Percentiles rank a stretch among this genome's conserved stretches.
Evolutionary conservation across 1,284 basidiomycete species (phyloP).

Genomic region (Fomitiporia mediterranea): DNA sequence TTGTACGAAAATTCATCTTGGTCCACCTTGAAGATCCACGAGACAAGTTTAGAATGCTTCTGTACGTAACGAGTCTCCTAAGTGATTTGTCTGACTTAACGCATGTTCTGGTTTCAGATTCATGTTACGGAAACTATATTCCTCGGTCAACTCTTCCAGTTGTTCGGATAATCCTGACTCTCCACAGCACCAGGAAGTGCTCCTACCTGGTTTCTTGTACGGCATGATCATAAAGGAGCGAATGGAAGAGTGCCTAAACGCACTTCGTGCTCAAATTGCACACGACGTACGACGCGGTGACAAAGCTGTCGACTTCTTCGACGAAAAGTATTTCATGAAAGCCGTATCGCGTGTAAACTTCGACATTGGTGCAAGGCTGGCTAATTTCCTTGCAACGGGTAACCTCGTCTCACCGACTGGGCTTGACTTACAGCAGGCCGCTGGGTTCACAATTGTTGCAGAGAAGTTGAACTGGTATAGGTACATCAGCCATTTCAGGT

Average conservation of each 20-base stretch:
- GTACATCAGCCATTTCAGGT: slow-evolving; percentile 98
- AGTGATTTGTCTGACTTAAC: not conserved
- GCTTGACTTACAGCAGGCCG: slow-evolving; percentile 94
- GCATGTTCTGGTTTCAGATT: slow-evolving; percentile 51
- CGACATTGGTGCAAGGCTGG: slow-evolving; percentile 86
- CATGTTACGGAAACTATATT: slow-evolving; percentile 97
- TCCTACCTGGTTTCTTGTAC: slow-evolving; percentile 91
- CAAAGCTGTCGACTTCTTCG: slow-evolving; percentile 78
- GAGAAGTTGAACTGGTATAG: slow-evolving; percentile 99
- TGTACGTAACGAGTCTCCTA: slow-evolving; percentile 49
- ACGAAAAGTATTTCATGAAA: slow-evolving; percentile 84
- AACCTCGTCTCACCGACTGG: slow-evolving; percentile 94
- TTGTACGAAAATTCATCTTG: slow-evolving; percentile 84
- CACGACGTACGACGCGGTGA: slow-evolving; percentile 74
- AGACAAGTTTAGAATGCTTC: slow-evolving; percentile 95
- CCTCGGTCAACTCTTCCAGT: slow-evolving; percentile 87
- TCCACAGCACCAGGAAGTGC: slow-evolving; percentile 96
- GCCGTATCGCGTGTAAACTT: slow-evolving; percentile 79
- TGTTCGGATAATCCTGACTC: slow-evolving; percentile 98
- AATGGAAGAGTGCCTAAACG: slow-evolving; percentile 84
- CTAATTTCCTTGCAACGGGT: slow-evolving; percentile 97
- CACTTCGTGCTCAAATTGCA: slow-evolving; percentile 69
- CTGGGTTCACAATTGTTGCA: slow-evolving; percentile 97
- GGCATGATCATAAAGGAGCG: slow-evolving; percentile 99
- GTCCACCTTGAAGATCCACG: slow-evolving; percentile 88